Conservation (phyloP, 2,329 filamentous ascomycete species). For the Fusarium dlaminii region DNA sequence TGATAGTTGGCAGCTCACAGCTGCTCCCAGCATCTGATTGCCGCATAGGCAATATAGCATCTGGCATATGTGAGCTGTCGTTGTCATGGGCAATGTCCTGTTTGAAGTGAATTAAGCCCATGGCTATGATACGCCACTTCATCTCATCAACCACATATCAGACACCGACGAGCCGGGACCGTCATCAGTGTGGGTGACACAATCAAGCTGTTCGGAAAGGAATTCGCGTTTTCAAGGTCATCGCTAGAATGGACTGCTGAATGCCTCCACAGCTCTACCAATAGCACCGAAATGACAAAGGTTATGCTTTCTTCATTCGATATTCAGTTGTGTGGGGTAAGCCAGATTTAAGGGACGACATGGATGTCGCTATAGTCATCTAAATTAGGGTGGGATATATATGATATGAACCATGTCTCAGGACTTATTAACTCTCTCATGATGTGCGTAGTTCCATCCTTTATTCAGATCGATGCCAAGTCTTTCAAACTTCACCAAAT, state of each 20-base stretch:
- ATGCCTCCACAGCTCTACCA: not conserved
- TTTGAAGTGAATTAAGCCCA: not conserved
- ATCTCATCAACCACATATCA: not conserved
- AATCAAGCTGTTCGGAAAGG: not conserved
- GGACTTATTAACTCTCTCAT: not conserved
- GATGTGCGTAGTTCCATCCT: not conserved
- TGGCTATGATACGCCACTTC: not conserved
- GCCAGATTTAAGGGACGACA: not conserved
- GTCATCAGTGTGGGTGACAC: not conserved
- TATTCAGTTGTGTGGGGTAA: constrained; percentile 16
- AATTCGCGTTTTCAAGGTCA: not conserved
- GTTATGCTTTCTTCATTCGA: not conserved
- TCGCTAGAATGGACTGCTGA: not conserved
- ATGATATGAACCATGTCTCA: not conserved
- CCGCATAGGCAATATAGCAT: constrained; percentile 30
- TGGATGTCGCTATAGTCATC: not conserved
- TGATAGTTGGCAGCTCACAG: constrained; percentile 1
- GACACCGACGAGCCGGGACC: not conserved
- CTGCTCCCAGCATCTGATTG: constrained; percentile 14
- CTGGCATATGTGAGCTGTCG: constrained; percentile 6
- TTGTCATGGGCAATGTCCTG: not conserved
- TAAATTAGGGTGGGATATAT: not conserved
- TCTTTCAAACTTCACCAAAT: constrained; percentile 1
- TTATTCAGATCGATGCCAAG: not conserved
- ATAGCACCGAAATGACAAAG: constrained; percentile 27